These are phyloP conservation scores for Brachypodium distachyon DNA, from an alignment of 202 grass and related monocot genomes.

Conservation along the genomic window DNA sequence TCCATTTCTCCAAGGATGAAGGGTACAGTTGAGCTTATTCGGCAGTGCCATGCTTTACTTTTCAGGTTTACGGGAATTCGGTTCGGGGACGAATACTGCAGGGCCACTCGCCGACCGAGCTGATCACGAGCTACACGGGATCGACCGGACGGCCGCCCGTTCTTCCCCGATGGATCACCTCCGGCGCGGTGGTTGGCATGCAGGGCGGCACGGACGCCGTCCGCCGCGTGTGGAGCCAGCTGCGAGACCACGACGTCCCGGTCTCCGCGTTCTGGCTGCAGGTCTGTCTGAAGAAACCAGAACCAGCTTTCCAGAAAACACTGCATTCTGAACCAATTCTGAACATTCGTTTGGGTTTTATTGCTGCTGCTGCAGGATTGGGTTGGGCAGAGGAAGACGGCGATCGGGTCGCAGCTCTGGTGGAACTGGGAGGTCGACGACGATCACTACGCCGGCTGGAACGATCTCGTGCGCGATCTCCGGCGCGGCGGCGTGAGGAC, in stretches of 20 bases:
- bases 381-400: constrained; percentile 87
- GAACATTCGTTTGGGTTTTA: neutral
- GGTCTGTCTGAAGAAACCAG: constrained; percentile 19
- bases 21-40: too few relatives aligned
- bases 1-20: too few relatives aligned
- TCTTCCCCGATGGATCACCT: constrained; percentile 83
- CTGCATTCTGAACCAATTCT: neutral
- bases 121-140: constrained; percentile 69
- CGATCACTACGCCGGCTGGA: constrained; percentile 62
- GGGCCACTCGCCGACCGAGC: constrained; percentile 61
- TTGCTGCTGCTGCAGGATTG: constrained; percentile 51
- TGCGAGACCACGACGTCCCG: constrained; percentile 63
- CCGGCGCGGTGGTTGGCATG: constrained; percentile 77
- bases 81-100: constrained; percentile 61
- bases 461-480: constrained; percentile 50
- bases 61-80: constrained; percentile 53
- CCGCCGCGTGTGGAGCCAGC: constrained; percentile 54
- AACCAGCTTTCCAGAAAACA: neutral
- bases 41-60: neutral
- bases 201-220: constrained; percentile 77
- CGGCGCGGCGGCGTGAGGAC: constrained; percentile 36
- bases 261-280: constrained; percentile 90
- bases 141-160: constrained; percentile 60
- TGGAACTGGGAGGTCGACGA: constrained; percentile 94
- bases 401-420: constrained; percentile 89